These are phyloP conservation scores for Yamadazyma jaroonii DNA, from an alignment of 1,139 yeast genomes.

Conservation along the genomic window DNA sequence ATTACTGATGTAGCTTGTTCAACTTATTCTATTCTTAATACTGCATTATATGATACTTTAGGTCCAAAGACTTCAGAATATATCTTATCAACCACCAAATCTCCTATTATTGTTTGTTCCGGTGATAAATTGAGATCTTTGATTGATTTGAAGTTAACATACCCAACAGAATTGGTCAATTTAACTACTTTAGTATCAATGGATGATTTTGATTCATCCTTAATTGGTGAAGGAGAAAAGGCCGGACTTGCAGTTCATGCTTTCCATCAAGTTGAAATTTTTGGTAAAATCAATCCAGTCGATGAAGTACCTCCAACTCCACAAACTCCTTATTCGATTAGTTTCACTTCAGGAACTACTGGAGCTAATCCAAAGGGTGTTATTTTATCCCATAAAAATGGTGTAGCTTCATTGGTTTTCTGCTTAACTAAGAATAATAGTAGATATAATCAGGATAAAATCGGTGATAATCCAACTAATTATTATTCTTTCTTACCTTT, in stretches of 20 bases:
- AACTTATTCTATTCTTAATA: slow-evolving; percentile 33
- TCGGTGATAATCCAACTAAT: slow-evolving; percentile 3
- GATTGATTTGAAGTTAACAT: slow-evolving; percentile 24
- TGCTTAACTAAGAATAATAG: slow-evolving; percentile 10
- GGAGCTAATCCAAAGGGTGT: slow-evolving; percentile 72
- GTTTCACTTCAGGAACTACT: slow-evolving; percentile 79
- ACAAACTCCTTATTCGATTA: slow-evolving; percentile 58
- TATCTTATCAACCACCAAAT: slow-evolving; percentile 32
- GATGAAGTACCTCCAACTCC: slow-evolving; percentile 51
- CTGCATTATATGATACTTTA: slow-evolving; percentile 42
- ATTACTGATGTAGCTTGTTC: slow-evolving; percentile 37
- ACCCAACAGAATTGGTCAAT: slow-evolving; percentile 23
- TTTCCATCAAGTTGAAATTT: slow-evolving; percentile 48
- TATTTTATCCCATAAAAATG: slow-evolving; percentile 52
- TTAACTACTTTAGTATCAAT: slow-evolving; percentile 36
- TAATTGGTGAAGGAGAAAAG: slow-evolving; percentile 21
- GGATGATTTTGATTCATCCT: slow-evolving; percentile 32
- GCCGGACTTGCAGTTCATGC: slow-evolving; percentile 36
- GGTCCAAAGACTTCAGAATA: slow-evolving; percentile 35
- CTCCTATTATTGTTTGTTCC: slow-evolving; percentile 35
- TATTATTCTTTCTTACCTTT: slow-evolving; percentile 22
- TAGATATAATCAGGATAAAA: slow-evolving; percentile 5
- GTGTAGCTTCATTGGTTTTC: slow-evolving; percentile 48
- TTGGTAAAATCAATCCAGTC: slow-evolving; percentile 51
- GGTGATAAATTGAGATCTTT: slow-evolving; percentile 29